A percentile compares a stretch with the other conserved stretches of the same genome.
phyloP scores from a whole-genome alignment of 805 yeast species.

The Lipomyces kockii region DNA sequence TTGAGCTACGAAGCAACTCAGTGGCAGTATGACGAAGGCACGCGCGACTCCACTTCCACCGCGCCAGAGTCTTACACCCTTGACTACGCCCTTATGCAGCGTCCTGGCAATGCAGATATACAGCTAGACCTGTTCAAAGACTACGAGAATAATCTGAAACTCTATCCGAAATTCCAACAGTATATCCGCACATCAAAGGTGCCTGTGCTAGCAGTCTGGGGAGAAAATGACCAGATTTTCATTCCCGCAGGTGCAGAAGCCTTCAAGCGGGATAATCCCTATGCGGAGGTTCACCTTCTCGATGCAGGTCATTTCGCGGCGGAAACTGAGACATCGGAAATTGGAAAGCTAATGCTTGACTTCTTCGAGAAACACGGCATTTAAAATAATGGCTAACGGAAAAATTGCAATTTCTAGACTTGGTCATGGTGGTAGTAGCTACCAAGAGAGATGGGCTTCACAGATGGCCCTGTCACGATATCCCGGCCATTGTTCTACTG shows the following conservation, averaged over 20 bases:
- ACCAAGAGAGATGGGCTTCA: no score
- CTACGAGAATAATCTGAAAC: constrained; percentile 46
- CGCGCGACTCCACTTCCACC: constrained; percentile 39
- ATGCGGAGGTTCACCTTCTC: constrained; percentile 42
- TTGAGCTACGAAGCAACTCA: constrained; percentile 3
- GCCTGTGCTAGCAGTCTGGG: constrained; percentile 52
- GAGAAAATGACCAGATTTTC: constrained; percentile 50
- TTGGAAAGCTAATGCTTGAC: constrained; percentile 44
- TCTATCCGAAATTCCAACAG: constrained; percentile 49
- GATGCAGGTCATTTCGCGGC: constrained; percentile 52
- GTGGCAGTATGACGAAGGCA: constrained; percentile 46
- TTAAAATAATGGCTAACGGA: neutral
- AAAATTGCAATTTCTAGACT: no score
- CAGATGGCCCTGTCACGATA: no score
- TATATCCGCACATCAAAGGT: constrained; percentile 44
- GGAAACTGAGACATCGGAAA: constrained; percentile 43
- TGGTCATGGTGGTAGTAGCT: no score
- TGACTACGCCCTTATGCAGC: constrained; percentile 43
- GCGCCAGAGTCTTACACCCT: constrained; percentile 46
- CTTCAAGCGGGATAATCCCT: constrained; percentile 45
- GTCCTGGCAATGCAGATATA: constrained; percentile 42
- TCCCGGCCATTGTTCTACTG: no score
- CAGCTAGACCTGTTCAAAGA: constrained; percentile 49
- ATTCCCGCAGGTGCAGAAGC: constrained; percentile 49
- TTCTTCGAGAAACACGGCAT: constrained; percentile 13